Conservation (phyloP, 345 rosid species). For the Camelina neglecta region DNA sequence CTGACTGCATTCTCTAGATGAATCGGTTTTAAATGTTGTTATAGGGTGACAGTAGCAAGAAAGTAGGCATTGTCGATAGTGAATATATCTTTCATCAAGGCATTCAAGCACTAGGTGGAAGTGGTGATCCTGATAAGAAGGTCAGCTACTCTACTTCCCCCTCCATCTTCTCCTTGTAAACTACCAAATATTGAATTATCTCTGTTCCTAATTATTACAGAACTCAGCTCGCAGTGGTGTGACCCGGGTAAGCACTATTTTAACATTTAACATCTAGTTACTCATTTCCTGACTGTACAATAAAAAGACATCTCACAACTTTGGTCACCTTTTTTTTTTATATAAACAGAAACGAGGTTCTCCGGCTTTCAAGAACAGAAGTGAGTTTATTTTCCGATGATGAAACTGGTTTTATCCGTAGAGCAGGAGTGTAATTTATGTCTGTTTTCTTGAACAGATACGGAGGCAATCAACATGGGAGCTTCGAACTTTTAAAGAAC, state of each 20-base stretch:
- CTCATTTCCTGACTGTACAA: slow-evolving; percentile 1
- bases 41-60: slow-evolving; percentile 90
- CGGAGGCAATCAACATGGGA: no score
- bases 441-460: no score
- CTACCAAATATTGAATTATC: neutral
- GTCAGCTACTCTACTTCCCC: slow-evolving; percentile 37
- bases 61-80: slow-evolving; percentile 83
- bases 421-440: neutral
- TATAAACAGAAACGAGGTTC: slow-evolving; percentile 36
- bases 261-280: neutral
- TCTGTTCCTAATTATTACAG: no score
- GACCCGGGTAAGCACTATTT: slow-evolving; percentile 14
- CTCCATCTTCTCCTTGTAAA: neutral
- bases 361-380: slow-evolving; percentile 41
- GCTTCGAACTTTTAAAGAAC: no score
- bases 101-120: slow-evolving; percentile 86
- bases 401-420: neutral
- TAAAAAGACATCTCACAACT: neutral
- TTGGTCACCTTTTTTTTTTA: neutral
- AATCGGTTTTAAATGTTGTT: neutral
- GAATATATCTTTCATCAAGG: slow-evolving; percentile 89
- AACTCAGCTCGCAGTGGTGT: neutral
- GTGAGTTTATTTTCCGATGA: slow-evolving; percentile 12
- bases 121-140: slow-evolving; percentile 55
- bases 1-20: neutral